phyloP scores from a whole-genome alignment of 2,329 filamentous ascomycete genomes.

The Ploettnerulaceae sp. region DNA sequence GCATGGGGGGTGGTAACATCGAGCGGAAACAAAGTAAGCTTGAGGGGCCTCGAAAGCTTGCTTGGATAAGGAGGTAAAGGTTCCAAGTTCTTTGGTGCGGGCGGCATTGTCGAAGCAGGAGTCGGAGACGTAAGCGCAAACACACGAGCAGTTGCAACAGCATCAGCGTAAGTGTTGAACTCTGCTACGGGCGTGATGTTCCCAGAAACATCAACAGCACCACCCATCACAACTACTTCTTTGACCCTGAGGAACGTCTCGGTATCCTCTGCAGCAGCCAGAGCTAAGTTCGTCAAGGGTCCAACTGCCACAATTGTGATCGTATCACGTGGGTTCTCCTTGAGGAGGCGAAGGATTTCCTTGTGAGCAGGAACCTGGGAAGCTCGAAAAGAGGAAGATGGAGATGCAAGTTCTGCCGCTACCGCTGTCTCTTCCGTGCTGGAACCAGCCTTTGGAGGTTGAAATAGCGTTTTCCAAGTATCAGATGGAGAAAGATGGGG shows the following conservation, averaged over 20 bases:
- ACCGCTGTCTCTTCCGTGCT: conserved; percentile 41
- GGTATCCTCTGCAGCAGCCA: conserved; percentile 83
- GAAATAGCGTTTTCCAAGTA: conserved; percentile 67
- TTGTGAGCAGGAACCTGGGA: conserved; percentile 70
- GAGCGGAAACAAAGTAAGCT: conserved; percentile 67
- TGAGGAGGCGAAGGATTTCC: conserved; percentile 83
- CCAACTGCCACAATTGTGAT: conserved; percentile 89
- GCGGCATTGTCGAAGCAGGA: conserved; percentile 77
- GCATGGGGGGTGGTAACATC: conserved; percentile 72
- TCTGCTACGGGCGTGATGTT: conserved; percentile 85
- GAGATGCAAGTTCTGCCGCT: conserved; percentile 29
- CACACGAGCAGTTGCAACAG: conserved; percentile 69
- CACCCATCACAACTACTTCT: conserved; percentile 94
- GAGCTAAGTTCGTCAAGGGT: conserved; percentile 86
- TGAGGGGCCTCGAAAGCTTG: conserved; percentile 57
- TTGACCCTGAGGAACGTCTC: conserved; percentile 85
- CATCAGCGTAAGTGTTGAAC: conserved; percentile 93
- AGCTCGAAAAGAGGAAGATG: conserved; percentile 62
- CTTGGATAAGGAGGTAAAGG: conserved; percentile 58
- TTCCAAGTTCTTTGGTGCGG: conserved; percentile 47
- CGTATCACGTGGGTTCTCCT: conserved; percentile 74
- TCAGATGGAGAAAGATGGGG: conserved; percentile 71
- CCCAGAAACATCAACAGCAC: conserved; percentile 70
- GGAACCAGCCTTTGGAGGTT: conserved; percentile 40
- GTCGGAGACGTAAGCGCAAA: conserved; percentile 70